phyloP scores from a whole-genome alignment of 1,284 basidiomycete species.

The Microbotryum saponariae region DNA sequence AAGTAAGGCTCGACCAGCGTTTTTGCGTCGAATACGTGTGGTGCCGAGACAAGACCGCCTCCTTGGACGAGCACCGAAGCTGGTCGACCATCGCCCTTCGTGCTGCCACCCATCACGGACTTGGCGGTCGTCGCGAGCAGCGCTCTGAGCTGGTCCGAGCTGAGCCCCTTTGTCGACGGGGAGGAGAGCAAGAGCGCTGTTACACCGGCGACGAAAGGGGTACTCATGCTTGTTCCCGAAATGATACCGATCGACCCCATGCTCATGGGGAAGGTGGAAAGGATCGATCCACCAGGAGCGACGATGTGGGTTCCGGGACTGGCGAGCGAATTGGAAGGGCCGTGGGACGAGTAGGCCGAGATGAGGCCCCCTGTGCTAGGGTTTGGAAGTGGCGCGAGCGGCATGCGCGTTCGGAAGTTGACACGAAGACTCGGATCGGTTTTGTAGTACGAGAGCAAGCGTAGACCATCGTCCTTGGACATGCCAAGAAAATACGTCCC shows the following conservation, averaged over 20 bases:
- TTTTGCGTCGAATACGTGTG: conserved; percentile 52
- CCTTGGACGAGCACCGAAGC: conserved; percentile 53
- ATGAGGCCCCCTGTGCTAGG: no score
- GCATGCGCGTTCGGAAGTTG: no score
- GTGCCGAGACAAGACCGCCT: conserved; percentile 10
- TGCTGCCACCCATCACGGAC: conserved; percentile 46
- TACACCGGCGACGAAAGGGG: conserved; percentile 47
- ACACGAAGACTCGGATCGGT: no score
- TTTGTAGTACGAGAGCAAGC: no score
- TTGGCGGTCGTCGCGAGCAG: conserved; percentile 57
- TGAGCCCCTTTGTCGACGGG: conserved; percentile 46
- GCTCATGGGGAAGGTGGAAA: conserved; percentile 51
- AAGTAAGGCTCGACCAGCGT: conserved; percentile 55
- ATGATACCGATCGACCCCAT: conserved; percentile 46
- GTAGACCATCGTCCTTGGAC: no score
- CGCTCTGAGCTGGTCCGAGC: conserved; percentile 46
- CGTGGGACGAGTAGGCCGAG: conserved; percentile 49
- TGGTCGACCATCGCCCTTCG: conserved; percentile 46
- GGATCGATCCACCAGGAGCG: conserved; percentile 55
- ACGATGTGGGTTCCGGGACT: no score
- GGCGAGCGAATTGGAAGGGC: conserved; percentile 53
- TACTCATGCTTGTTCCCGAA: conserved; percentile 44
- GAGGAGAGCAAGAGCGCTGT: conserved; percentile 56
- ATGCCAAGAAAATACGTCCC: no score
- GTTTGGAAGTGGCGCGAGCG: no score